Base-by-base conservation (phyloP, 176 grass and related monocot species). In the Oryza longistaminata region DNA sequence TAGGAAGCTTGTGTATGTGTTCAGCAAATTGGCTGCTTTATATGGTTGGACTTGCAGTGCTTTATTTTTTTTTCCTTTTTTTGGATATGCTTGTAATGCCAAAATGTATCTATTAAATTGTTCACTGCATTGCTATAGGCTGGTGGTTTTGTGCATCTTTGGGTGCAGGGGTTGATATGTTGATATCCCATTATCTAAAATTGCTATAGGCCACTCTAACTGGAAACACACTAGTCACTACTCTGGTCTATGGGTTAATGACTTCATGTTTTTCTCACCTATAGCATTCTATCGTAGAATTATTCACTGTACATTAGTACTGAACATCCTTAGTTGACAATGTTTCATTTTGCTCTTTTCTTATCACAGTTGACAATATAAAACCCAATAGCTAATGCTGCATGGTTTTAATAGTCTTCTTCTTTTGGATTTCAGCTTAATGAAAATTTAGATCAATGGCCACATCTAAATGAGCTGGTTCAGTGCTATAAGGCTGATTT, bases 401-500 rank as follows among this genome's bases (percentile, higher is more conserved):
- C 7, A 16, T 78, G 75, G 39, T 73, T 65, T 73, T 77, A 58
- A 75, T 64, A 82, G 42, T n/a, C 7, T 85, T 72, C 68, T 37
- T 67, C 71, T 73, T 85, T 73, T 82, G 58, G 15, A 39, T 89
- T 83, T 81, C 89, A 99, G 96, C 76, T 99, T 61, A 92, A 99
- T 88, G 93, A 99, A 83, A 99, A 84, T 81, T 84, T 99, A 88
- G 96, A 99, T 16, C 93, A 99, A 43, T 99, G 93, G 96, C 96
- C 96, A 76, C 96, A 99, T 89, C 88, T 99, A 44, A 99, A 91
- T 78, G 96, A 99, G 62, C 85, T 99, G 82, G 87, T 96, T 85
- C 96, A 96, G 46, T 96, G 93, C 78, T 96, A 96, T 67, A 99
- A 92, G 66, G 90, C 93, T 82, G 91, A 99, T 85, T 99, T 92